phyloP scores from a whole-genome alignment of 176 grass and related monocot species.

The Dendrocalamus sinicus region DNA sequence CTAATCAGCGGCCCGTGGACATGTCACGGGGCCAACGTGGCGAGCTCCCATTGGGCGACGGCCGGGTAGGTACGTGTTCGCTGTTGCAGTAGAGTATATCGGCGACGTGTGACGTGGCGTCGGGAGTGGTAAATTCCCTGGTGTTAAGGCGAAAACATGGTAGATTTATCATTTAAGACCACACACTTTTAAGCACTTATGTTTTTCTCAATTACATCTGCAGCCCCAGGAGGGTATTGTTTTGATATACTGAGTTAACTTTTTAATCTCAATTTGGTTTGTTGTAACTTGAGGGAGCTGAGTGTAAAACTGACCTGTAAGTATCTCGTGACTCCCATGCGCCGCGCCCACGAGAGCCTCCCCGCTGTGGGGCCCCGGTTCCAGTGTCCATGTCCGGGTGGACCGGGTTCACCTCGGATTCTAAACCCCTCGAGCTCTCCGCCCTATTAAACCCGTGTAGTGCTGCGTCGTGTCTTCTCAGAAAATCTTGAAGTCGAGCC shows the following conservation, averaged over 20 bases:
- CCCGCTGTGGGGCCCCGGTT: fast-evolving
- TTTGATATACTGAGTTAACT: neutral
- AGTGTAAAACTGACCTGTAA: neutral
- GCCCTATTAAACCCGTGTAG: conserved; percentile 25
- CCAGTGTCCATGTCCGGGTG: fast-evolving
- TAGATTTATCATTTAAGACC: neutral
- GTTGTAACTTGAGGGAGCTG: fast-evolving
- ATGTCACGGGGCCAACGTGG: conserved; percentile 26
- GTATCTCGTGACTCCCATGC: conserved; percentile 26
- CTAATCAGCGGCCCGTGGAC: conserved; percentile 34
- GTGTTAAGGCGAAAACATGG: neutral
- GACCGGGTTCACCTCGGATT: neutral
- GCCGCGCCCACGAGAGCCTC: neutral
- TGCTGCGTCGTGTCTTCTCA: neutral
- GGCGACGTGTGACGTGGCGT: neutral
- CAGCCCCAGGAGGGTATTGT: neutral
- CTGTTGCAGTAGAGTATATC: neutral
- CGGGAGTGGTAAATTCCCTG: neutral
- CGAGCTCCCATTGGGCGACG: neutral
- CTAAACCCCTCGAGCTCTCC: neutral
- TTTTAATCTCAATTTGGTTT: neutral
- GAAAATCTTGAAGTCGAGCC: conserved; percentile 3
- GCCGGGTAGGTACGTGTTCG: neutral
- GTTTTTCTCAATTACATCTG: neutral
- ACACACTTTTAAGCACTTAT: too few relatives aligned